Evolutionary conservation across 441 rosid species (phyloP).

Genomic region (Brassica balearica): DNA sequence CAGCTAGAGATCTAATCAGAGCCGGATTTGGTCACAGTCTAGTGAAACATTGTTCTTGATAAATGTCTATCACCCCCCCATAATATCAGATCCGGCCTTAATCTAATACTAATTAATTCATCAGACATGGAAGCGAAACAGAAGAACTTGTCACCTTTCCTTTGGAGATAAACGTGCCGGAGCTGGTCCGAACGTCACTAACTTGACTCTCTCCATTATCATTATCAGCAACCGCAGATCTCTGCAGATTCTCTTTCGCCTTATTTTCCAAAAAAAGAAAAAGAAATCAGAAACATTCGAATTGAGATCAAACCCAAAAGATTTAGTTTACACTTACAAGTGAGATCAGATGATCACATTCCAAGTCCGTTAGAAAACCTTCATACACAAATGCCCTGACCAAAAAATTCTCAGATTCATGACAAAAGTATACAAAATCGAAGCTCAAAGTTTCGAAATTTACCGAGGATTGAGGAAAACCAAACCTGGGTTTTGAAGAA

Average conservation of each 20-base stretch:
- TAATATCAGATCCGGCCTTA: no score
- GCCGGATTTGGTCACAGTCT: no score
- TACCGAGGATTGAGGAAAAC: background rate
- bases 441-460: slow-evolving; percentile 21
- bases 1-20: background rate
- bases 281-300: background rate
- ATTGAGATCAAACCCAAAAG: slow-evolving; percentile 10
- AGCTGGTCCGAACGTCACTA: slow-evolving; percentile 91
- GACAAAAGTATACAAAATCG: background rate
- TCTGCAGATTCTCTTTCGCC: slow-evolving; percentile 90
- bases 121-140: background rate
- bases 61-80: no score
- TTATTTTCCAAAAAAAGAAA: slow-evolving; percentile 11
- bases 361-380: slow-evolving; percentile 88
- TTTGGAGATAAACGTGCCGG: slow-evolving; percentile 91
- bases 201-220: slow-evolving; percentile 78
- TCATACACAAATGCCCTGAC: slow-evolving; percentile 88
- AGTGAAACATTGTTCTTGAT: no score
- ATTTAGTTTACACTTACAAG: slow-evolving; percentile 53
- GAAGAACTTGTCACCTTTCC: slow-evolving; percentile 58
- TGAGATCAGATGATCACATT: slow-evolving; percentile 92
- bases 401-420: background rate
- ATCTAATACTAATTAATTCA: background rate
- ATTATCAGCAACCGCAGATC: slow-evolving; percentile 98
- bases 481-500: slow-evolving; percentile 89